Conservation (phyloP, 1,284 basidiomycete species). For the Trichosporon sp. region DNA sequence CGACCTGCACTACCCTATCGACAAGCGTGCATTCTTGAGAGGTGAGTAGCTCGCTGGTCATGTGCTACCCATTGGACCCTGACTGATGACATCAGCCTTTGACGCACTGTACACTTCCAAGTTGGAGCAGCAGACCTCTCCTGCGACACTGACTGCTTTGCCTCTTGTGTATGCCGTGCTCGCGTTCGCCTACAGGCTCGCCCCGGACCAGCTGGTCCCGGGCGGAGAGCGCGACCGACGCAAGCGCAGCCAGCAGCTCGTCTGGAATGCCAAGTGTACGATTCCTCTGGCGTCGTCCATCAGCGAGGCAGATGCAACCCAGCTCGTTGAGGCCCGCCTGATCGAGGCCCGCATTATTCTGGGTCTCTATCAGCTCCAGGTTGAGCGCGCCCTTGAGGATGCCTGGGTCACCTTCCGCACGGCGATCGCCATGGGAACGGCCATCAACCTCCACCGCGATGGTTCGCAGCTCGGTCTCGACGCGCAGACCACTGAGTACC, state of each 20-base stretch:
- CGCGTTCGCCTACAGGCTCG: conserved; percentile 76
- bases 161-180: conserved; percentile 85
- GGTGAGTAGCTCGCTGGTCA: conserved; percentile 15
- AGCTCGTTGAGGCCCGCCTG: conserved; percentile 77
- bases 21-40: conserved; percentile 70
- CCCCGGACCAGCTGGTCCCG: conserved; percentile 60
- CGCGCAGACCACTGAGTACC: conserved; percentile 72
- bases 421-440: conserved; percentile 83
- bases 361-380: conserved; percentile 55
- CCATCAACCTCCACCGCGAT: conserved; percentile 84
- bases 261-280: conserved; percentile 60
- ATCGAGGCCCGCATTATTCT: conserved; percentile 70
- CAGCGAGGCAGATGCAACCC: conserved; percentile 73
- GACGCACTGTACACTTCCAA: conserved; percentile 60
- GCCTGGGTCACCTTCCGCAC: conserved; percentile 91
- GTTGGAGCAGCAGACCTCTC: conserved; percentile 10
- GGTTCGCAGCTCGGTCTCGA: conserved; percentile 63
- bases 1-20: conserved; percentile 85
- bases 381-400: conserved; percentile 57
- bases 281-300: conserved; percentile 61
- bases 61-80: neutral
- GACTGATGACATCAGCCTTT: conserved; percentile 53
- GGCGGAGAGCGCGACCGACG: conserved; percentile 57
- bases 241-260: conserved; percentile 72
- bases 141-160: conserved; percentile 49